Base-by-base conservation (phyloP, 805 yeast species). In the Saccharomycopsis synnaedendra region DNA sequence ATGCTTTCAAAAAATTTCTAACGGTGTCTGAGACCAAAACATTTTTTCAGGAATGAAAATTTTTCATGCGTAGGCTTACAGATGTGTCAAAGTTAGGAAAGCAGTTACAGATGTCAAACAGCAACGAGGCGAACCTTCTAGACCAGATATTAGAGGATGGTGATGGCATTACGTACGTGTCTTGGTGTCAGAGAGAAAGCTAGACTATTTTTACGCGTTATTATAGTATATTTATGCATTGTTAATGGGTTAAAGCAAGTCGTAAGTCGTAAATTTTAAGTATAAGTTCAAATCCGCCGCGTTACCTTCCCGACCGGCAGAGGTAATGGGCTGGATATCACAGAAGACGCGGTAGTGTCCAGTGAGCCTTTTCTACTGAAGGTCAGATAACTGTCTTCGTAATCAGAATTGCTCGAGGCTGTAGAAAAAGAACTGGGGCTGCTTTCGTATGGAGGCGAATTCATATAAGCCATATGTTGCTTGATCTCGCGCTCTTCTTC, bases 351-450 rank as follows among this genome's bases (percentile, higher is more conserved):
- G 29, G 31, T 35, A 28, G 45, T 45, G n/a, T 48, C 51, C 32
- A 45, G 33, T 30, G 43, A 42, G 34, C 45, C 45, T 30, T 42
- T 41, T 7, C 43, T 32, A 30, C 50, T 46, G 44, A 49, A 49
- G 8, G 49, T 49, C 5, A 43, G 39, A 11, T 41, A 49, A 9
- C 34, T 34, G 32, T 49, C 52, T 19, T 49, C 52, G 36, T 31
- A 41, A 31, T 49, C 52, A 29, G 81, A 79, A 56, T 73, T 79
- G 75, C 55, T 51, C 46, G 55, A 49, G 32, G 52, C 54, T 30
- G 58, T 48, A 8, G 44, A 45, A 3, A 46, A 45, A 41, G 44
- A 27, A 7, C 32, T 32, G 30, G 43, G 43, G 29, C 43, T 41
- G 27, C 32, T 41, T 6, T 7, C 43, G 30, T 11, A 30, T 9